These are phyloP conservation scores for Leccinum solheimii DNA, from an alignment of 1,284 basidiomycete genomes.

Conservation along the genomic window DNA sequence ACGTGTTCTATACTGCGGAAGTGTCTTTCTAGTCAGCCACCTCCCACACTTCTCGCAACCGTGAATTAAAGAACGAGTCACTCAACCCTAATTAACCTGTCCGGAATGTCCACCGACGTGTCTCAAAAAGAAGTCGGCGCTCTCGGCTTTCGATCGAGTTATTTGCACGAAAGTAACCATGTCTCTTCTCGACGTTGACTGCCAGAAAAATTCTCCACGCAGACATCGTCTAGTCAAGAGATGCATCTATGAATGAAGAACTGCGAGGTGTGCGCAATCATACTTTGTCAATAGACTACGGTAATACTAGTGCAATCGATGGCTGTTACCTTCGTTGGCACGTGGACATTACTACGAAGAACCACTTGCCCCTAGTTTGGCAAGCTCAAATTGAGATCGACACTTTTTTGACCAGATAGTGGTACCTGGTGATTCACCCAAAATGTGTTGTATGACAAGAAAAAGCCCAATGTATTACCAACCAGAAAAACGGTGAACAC, in stretches of 20 bases:
- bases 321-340: slow-evolving; percentile 12
- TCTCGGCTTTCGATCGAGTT: background rate
- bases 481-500: slow-evolving; percentile 1
- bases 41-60: background rate
- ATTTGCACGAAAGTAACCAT: background rate
- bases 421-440: background rate
- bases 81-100: background rate
- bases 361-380: background rate
- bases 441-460: background rate
- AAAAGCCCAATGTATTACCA: slow-evolving; percentile 9
- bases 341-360: slow-evolving; percentile 14
- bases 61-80: background rate
- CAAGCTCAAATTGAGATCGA: slow-evolving; percentile 5
- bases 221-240: background rate
- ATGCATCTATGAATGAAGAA: background rate
- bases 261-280: background rate
- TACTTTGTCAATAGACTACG: background rate
- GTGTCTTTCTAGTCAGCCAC: background rate
- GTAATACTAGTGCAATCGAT: background rate
- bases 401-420: background rate
- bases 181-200: background rate
- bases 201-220: background rate
- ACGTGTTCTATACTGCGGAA: slow-evolving; percentile 22
- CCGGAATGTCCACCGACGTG: background rate
- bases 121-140: background rate